Evolutionary conservation across 2,329 filamentous ascomycete species (phyloP), one percentile per base, ranked within the genome.

Genomic region (Aspergillus glaucus): DNA sequence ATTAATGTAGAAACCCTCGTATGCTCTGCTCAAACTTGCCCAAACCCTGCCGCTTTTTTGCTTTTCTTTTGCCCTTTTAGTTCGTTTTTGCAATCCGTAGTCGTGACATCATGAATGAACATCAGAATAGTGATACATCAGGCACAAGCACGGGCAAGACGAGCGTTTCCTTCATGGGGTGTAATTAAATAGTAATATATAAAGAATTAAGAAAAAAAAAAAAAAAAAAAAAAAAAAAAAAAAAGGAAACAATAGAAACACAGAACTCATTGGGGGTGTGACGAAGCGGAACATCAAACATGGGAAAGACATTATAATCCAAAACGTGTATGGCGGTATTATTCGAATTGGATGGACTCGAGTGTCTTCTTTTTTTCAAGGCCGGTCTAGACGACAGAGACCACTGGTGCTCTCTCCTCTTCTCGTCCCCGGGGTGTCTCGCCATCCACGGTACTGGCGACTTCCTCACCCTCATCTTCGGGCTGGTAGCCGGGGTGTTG

Each of bases 401-500:
- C 37, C 37, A 19, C 56, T 22, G 63, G 58, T 47, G 63, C 65
- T 40, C 65, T 58, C 51, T 66, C 67, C 46, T 67, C 65, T 52
- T 67, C 62, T 22, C 69, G 63, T 44, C 69, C 66, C 44, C 68
- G 60, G 19, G 37, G 17, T 26, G 52, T 43, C 51, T 67, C 66
- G 10, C 62, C 66, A 6, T 67, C 62, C 12, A 62, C 43, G 24
- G 58, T 58, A 58, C 65, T 67, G 43, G 54, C 56, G n/a, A 53
- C 59, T 22, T 70, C 68, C 28, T 70, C 67, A 7, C 69, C 71
- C 15, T 73, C 71, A 12, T 19, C 37, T 12, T 69, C 69, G 24
- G 67, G 63, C 28, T 66, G 59, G 49, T 76, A 75, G 55, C 62
- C 65, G 21, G 71, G 62, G 60, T 76, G 74, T 66, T 83, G 76